Evolutionary conservation across 352 stramenopile genomes (phyloP), one percentile per base, ranked within the genome.

Genomic region (Globisporangium abappressorium): DNA sequence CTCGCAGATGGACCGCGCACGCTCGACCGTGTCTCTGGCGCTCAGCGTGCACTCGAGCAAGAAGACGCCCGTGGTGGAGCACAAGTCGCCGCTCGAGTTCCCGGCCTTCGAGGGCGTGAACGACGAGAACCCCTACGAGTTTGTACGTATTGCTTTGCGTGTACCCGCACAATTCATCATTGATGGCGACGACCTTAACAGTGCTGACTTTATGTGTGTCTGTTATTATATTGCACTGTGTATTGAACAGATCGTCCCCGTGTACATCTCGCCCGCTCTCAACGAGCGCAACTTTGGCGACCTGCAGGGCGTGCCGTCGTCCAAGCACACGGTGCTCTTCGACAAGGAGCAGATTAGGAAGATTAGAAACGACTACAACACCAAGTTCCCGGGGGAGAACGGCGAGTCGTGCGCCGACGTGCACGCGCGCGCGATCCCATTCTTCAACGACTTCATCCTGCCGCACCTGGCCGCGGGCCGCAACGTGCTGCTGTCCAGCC

Each of bases 251-350:
- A 85, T 93, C 62, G 81, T 86, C 36, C 87, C 87, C 0, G 85
- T 94, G 62, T 94, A 93, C 70, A 82, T 94, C 22, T 89, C 87
- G 2, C 80, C 84, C 5, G 84, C 84, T 26, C 73, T 94, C 14
- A 94, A 94, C 54, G 87, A 94, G 65, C 80, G 87, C 56, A 93
- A 94, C 76, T 94, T 94, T 75, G 87, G 87, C 1, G 85, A 92
- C 61, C 64, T 94, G 3, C 87, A 92, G 70, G 85, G 85, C 51
- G 87, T 94, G 8, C 87, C 87, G n/a, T 90, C 76, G 53, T 80
- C 83, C 8, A 84, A 78, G 49, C 87, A 93, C 70, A 92, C 85
- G 9, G 76, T 87, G 30, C 71, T 91, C 64, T 91, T 92, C 66
- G 77, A 90, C 76, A 85, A 81, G 59, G 80, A 91, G 60, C 72